Base-by-base conservation (phyloP, 257 asterid species). In the Salvia splendens region DNA sequence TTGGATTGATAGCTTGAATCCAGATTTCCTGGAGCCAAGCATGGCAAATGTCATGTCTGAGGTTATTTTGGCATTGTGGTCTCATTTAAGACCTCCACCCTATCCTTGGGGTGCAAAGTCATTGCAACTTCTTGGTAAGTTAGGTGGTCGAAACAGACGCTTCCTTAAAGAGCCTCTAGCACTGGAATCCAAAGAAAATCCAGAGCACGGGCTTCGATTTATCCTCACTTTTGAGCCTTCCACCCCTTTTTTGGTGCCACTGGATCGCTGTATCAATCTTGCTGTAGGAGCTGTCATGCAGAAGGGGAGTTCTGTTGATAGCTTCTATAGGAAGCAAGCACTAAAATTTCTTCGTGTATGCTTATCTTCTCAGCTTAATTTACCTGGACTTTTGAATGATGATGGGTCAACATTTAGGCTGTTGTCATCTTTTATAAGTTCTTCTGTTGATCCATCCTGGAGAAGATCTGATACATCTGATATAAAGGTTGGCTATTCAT, bases 21-120 rank as follows among this genome's bases (percentile, higher is more conserved):
- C 99, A 77, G 99, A 94, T 75, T 94, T 94, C 77, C 75, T 94
- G 75, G 99, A 94, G 81, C 99, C 99, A 62, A 94, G 97, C 78
- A 94, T 94, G 99, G 99, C 99, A 65, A 94, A 88, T 81, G 97
- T 91, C 67, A 94, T 91, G 94, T 88, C 97, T 74, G 99, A 91
- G 83, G 97, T 94, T 83, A 94, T 94, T 85, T 81, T 91, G 78
- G 96, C 97, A 15, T 78, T 94, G 53, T 94, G 99, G 97, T 94
- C 95, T 79, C 99, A 91, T 85, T 85, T 94, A 79, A 84, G 89
- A 77, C 99, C 99, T 71, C 80, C 93, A 56, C 95, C 97, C 9
- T 91, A 94, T 82, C 92, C 95, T 72, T 94, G 97, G 96, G 99
- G 99, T 75, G 92, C 84, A 35, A 91, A 89, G 72, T 86, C 97